These are phyloP conservation scores for Letharia lupina DNA, from an alignment of 495 filamentous ascomycete species.

Conservation along the genomic window DNA sequence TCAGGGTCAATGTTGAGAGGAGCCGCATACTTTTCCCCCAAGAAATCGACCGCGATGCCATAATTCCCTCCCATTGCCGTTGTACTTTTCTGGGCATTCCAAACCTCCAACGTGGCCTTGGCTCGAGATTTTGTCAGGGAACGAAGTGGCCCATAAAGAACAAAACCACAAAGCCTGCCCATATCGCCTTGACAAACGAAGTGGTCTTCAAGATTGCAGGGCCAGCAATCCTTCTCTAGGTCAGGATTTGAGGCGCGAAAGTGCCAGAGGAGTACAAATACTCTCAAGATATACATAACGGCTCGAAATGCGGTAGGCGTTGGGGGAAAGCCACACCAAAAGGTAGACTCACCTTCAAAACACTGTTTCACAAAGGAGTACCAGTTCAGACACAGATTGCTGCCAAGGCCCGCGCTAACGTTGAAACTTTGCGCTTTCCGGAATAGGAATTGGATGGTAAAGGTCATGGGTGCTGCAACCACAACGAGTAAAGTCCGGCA, in stretches of 20 bases:
- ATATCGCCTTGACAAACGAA: constrained; percentile 11
- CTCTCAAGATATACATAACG: background rate
- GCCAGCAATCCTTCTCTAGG: background rate
- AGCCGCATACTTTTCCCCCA: background rate
- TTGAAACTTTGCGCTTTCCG: constrained; percentile 2
- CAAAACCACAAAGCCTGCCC: background rate
- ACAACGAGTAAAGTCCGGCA: constrained; percentile 2
- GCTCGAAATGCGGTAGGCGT: background rate
- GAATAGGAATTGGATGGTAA: constrained; percentile 2
- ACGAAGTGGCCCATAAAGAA: constrained; percentile 9
- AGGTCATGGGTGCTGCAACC: constrained; percentile 5
- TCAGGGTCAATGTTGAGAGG: background rate
- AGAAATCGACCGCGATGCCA: background rate
- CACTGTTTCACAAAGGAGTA: background rate
- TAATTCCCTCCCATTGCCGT: background rate
- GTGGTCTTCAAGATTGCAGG: background rate
- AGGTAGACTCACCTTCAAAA: background rate
- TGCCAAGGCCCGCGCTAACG: background rate
- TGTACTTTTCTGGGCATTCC: background rate
- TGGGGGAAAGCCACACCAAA: too few species aligned
- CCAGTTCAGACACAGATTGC: constrained; percentile 5
- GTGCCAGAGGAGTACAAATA: background rate
- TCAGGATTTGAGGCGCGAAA: background rate
- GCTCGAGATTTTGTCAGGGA: background rate
- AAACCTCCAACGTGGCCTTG: background rate